phyloP scores from a whole-genome alignment of 306 rosid genomes.

The Benincasa hispida region DNA sequence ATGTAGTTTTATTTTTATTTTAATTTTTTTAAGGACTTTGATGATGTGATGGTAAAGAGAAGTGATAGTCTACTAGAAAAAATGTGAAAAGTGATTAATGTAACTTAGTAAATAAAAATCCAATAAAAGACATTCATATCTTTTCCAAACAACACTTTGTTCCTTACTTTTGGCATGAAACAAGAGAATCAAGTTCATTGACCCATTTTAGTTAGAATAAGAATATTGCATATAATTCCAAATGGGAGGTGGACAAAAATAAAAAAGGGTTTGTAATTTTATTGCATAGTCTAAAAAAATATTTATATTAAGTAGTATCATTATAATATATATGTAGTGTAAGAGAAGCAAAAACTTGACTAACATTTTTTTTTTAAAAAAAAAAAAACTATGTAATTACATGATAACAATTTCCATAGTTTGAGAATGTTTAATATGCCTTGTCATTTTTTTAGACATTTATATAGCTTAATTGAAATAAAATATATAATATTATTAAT shows the following conservation, averaged over 20 bases:
- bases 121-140: background rate
- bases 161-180: slow-evolving; percentile 1
- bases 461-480: no score
- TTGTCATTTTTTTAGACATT: no score
- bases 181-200: background rate
- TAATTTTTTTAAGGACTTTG: background rate
- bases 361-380: no score
- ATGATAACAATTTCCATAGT: no score
- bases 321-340: no score
- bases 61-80: background rate
- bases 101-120: background rate
- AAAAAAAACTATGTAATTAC: no score
- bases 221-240: background rate
- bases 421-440: no score
- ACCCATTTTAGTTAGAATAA: background rate
- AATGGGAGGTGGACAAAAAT: background rate
- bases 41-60: background rate
- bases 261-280: background rate
- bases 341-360: no score
- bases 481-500: no score
- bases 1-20: background rate
- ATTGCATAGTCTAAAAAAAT: background rate
- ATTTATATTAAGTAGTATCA: no score
- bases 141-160: background rate
- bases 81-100: background rate